These are phyloP conservation scores for Phyllosticta capitalensis DNA, from an alignment of 2,329 filamentous ascomycete genomes.

Conservation along the genomic window DNA sequence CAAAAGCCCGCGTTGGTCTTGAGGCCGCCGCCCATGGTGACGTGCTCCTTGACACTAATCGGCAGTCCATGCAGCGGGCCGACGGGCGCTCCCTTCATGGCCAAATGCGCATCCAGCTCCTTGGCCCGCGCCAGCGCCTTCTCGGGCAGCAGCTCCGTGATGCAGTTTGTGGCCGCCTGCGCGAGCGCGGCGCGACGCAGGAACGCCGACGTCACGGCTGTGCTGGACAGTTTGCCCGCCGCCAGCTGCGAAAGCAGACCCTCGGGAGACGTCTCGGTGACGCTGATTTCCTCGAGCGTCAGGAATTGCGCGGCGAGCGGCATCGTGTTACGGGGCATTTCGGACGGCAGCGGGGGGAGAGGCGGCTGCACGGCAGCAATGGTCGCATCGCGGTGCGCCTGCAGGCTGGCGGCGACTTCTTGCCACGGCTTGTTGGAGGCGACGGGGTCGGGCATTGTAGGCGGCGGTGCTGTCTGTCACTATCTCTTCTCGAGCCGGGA, in stretches of 20 bases:
- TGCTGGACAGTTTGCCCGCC: slow-evolving; percentile 17
- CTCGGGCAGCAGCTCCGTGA: slow-evolving; percentile 31
- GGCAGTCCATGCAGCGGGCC: slow-evolving; percentile 43
- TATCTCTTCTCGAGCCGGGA: too few species aligned
- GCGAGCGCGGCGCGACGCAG: slow-evolving; percentile 45
- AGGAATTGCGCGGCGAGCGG: slow-evolving; percentile 34
- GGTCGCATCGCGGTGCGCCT: slow-evolving; percentile 38
- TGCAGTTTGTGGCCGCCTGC: slow-evolving; percentile 45
- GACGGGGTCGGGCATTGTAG: not conserved
- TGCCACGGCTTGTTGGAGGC: slow-evolving; percentile 29
- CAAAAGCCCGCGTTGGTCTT: slow-evolving; percentile 42
- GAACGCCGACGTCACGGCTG: slow-evolving; percentile 44
- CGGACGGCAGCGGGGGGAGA: slow-evolving; percentile 26
- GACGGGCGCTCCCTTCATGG: slow-evolving; percentile 26
- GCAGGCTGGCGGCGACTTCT: slow-evolving; percentile 37
- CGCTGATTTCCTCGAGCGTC: slow-evolving; percentile 21
- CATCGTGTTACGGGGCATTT: slow-evolving; percentile 38
- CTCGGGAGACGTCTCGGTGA: slow-evolving; percentile 29
- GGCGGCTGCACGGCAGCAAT: slow-evolving; percentile 33
- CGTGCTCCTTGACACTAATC: slow-evolving; percentile 41
- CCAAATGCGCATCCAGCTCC: slow-evolving; percentile 23
- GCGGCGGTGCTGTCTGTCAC: not conserved
- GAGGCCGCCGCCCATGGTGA: slow-evolving; percentile 38
- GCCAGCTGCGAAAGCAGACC: slow-evolving; percentile 21
- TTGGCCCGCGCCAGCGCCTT: slow-evolving; percentile 26